Evolutionary conservation across 768 basidiomycete genomes (phyloP).

Genomic region (Coprinopsis marcescibilis): DNA sequence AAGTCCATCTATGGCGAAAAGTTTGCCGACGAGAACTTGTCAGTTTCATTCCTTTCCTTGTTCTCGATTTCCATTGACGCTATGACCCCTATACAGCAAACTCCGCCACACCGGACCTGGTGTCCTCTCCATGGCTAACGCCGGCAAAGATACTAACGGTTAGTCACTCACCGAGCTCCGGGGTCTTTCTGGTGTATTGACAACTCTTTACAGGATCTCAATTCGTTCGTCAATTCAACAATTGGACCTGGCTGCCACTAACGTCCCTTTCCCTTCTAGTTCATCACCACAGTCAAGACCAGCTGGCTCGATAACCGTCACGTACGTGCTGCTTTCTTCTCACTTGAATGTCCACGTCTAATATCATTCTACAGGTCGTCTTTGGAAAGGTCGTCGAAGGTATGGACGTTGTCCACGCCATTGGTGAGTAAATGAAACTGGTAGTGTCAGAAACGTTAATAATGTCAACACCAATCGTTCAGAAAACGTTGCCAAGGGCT

Average conservation of each 20-base stretch:
- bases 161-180: conserved; percentile 13
- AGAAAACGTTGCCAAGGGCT: conserved; percentile 73
- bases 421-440: conserved; percentile 46
- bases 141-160: conserved; percentile 92
- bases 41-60: background rate
- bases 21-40: conserved; percentile 98
- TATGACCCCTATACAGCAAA: conserved; percentile 56
- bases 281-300: conserved; percentile 86
- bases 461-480: conserved; percentile 8
- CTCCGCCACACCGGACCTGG: conserved; percentile 89
- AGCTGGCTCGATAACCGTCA: conserved; percentile 90
- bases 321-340: conserved; percentile 33
- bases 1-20: conserved; percentile 91
- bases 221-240: conserved; percentile 54
- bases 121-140: conserved; percentile 90
- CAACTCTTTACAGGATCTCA: conserved; percentile 59
- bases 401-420: conserved; percentile 75
- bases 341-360: background rate
- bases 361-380: conserved; percentile 55
- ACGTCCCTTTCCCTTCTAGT: conserved; percentile 41
- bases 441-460: background rate
- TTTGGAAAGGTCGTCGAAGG: conserved; percentile 92
- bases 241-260: background rate
- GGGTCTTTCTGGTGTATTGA: conserved; percentile 7
- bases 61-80: conserved; percentile 5